Conservation (phyloP, 352 stramenopile genomes). For the Globisporangium spinosum region DNA sequence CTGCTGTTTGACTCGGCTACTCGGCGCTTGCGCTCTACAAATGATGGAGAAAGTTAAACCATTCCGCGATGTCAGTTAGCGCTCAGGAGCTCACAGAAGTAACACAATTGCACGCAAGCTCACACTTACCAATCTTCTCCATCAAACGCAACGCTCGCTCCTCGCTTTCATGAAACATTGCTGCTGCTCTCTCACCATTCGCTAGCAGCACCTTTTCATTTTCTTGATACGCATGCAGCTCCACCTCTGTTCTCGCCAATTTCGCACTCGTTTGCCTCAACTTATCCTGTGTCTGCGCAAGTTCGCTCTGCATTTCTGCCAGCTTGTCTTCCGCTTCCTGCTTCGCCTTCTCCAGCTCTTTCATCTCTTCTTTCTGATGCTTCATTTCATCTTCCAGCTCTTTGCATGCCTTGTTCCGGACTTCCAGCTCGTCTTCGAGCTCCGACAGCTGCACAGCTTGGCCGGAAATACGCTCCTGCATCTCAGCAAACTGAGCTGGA, state of each 20-base stretch:
- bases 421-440: conserved; percentile 81
- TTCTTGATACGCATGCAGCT: conserved; percentile 41
- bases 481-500: conserved; percentile 87
- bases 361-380: conserved; percentile 44
- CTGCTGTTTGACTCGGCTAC: conserved; percentile 49
- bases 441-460: conserved; percentile 72
- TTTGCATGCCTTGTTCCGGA: conserved; percentile 49
- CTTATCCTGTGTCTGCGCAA: conserved; percentile 30
- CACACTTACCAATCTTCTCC: conserved; percentile 45
- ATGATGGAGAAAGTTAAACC: background rate
- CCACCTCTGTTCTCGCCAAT: conserved; percentile 24
- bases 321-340: conserved; percentile 44
- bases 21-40: conserved; percentile 39
- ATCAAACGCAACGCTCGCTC: conserved; percentile 37
- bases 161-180: conserved; percentile 59
- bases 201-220: conserved; percentile 58
- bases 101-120: background rate
- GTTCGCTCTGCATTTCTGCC: conserved; percentile 25
- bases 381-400: conserved; percentile 70
- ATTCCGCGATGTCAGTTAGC: background rate
- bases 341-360: conserved; percentile 40
- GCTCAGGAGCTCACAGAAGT: background rate
- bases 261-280: conserved; percentile 29
- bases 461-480: conserved; percentile 79
- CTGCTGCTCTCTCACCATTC: conserved; percentile 46